Conservation (phyloP, 345 rosid species). For the Pugionium cornutum region DNA sequence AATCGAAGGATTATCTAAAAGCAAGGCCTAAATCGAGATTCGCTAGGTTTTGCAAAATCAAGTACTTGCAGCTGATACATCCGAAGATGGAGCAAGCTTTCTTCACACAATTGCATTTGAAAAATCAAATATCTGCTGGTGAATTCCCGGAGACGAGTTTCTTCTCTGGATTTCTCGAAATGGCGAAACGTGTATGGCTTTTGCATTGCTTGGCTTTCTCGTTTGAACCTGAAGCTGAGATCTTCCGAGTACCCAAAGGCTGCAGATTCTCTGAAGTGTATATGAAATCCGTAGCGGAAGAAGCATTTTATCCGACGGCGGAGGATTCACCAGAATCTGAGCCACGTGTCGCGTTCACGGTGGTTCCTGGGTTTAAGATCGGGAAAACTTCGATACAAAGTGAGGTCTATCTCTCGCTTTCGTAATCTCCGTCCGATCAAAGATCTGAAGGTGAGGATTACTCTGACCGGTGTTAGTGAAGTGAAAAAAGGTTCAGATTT, state of each 20-base stretch:
- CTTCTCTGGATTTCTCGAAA: conserved; percentile 57
- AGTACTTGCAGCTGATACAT: conserved; percentile 71
- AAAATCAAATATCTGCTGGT: conserved; percentile 54
- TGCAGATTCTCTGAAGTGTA: conserved; percentile 84
- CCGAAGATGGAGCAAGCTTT: conserved; percentile 79
- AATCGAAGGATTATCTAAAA: conserved; percentile 53
- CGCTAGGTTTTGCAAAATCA: conserved; percentile 61
- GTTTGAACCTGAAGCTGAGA: conserved; percentile 58
- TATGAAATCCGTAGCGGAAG: conserved; percentile 70
- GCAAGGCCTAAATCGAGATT: conserved; percentile 67
- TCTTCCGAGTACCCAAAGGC: conserved; percentile 68
- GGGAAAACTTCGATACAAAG: conserved; percentile 76
- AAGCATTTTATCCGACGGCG: conserved; percentile 40
- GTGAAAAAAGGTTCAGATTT: too few relatives aligned
- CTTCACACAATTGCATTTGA: conserved; percentile 54
- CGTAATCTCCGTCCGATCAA: conserved; percentile 25
- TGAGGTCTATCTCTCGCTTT: conserved; percentile 66
- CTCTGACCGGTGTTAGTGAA: background rate
- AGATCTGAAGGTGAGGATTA: conserved; percentile 1
- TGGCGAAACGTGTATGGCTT: conserved; percentile 88
- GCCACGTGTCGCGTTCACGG: conserved; percentile 73
- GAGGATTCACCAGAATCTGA: conserved; percentile 41
- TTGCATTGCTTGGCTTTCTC: conserved; percentile 83
- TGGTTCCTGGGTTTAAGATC: conserved; percentile 89
- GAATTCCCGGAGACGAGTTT: conserved; percentile 64